Evolutionary conservation across 148 eudicot species (phyloP).

Genomic region (Vaccinium darrowii): DNA sequence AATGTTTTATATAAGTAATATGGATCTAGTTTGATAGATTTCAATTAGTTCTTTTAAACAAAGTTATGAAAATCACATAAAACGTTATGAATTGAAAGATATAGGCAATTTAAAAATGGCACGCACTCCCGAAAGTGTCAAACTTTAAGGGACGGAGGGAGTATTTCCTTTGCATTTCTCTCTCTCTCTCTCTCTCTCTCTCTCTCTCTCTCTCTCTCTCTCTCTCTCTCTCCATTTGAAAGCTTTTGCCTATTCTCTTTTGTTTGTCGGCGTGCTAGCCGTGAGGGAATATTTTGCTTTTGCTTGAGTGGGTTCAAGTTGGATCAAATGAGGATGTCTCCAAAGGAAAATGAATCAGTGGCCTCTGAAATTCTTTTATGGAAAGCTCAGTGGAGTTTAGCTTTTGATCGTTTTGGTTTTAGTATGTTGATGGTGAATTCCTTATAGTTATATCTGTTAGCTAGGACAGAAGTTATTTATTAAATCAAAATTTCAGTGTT

Average conservation of each 20-base stretch:
- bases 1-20: too few relatives aligned
- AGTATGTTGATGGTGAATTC: too few relatives aligned
- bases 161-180: background rate
- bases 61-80: too few relatives aligned
- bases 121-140: too few relatives aligned
- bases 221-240: background rate
- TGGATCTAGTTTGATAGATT: too few relatives aligned
- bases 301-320: background rate
- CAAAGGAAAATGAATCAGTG: background rate
- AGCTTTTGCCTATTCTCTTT: background rate
- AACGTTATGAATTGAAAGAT: too few relatives aligned
- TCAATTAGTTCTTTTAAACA: too few relatives aligned
- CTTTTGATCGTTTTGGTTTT: background rate
- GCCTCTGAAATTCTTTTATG: background rate
- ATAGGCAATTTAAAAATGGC: too few relatives aligned
- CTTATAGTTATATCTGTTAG: too few relatives aligned
- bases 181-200: background rate
- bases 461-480: too few relatives aligned
- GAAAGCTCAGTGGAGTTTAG: background rate
- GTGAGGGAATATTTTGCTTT: background rate
- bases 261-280: background rate
- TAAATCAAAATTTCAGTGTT: too few relatives aligned
- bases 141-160: too few relatives aligned
- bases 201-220: background rate
- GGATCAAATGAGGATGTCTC: background rate